Conservation (phyloP, 768 basidiomycete genomes). For the Boletus sp. region DNA sequence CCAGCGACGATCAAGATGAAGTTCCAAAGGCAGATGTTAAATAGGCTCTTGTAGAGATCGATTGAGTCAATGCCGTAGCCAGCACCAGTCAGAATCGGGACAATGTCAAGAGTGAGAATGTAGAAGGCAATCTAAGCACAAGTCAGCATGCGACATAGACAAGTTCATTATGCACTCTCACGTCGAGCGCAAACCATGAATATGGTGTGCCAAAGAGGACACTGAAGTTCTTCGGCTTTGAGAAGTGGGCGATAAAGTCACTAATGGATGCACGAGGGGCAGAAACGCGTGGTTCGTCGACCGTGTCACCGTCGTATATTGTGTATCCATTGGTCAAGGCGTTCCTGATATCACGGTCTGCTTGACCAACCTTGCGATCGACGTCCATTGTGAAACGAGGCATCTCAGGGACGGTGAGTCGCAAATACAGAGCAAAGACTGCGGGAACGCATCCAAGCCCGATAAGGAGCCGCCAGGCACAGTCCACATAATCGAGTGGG, state of each 20-base stretch:
- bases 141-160: neutral
- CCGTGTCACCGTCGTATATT: conserved; percentile 50
- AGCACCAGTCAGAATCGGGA: neutral
- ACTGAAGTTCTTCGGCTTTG: conserved; percentile 72
- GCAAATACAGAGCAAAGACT: conserved; percentile 78
- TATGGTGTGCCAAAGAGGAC: conserved; percentile 62
- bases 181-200: conserved; percentile 42
- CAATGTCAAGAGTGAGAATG: conserved; percentile 75
- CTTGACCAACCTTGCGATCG: conserved; percentile 73
- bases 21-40: conserved; percentile 67
- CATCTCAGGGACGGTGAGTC: conserved; percentile 85
- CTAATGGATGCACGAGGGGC: conserved; percentile 61
- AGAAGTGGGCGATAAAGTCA: conserved; percentile 68
- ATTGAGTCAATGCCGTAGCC: no score
- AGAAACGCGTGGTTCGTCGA: conserved; percentile 49
- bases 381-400: conserved; percentile 89
- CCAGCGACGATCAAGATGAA: conserved; percentile 69
- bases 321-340: conserved; percentile 49
- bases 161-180: conserved; percentile 42
- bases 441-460: conserved; percentile 82
- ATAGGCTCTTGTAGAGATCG: conserved; percentile 52
- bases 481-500: conserved; percentile 47
- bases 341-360: conserved; percentile 63
- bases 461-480: conserved; percentile 80
- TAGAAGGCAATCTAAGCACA: conserved; percentile 70